phyloP scores from a whole-genome alignment of 1,139 yeast genomes.

The Blastobotrys indianensis region DNA sequence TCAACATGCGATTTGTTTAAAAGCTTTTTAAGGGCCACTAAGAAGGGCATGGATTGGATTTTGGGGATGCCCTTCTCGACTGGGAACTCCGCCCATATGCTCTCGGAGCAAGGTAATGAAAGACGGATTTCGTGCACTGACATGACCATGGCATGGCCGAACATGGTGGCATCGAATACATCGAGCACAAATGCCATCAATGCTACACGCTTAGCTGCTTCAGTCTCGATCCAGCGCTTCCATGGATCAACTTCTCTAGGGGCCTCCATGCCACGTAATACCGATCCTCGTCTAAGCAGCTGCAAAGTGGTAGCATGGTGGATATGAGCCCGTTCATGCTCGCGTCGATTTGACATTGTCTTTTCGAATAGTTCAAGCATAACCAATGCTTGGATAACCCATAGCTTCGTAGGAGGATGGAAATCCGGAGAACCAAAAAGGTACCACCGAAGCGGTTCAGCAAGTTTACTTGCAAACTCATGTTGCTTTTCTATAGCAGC shows the following conservation, averaged over 20 bases:
- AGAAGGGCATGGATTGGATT: conserved; percentile 36
- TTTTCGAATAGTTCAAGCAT: conserved; percentile 65
- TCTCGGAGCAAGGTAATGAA: conserved; percentile 74
- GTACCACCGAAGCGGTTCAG: conserved; percentile 56
- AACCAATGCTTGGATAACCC: conserved; percentile 62
- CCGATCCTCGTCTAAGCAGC: conserved; percentile 63
- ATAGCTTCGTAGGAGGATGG: conserved; percentile 49
- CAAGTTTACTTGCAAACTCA: conserved; percentile 44
- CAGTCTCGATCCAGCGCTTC: conserved; percentile 69
- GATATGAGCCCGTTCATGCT: conserved; percentile 61
- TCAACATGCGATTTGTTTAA: conserved; percentile 48
- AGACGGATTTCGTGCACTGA: conserved; percentile 67
- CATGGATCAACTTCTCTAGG: conserved; percentile 32
- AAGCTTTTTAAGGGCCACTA: conserved; percentile 50
- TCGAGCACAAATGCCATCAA: conserved; percentile 77
- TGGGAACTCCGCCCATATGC: conserved; percentile 56
- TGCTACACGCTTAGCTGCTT: conserved; percentile 71
- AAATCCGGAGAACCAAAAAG: conserved; percentile 57
- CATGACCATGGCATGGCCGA: conserved; percentile 66
- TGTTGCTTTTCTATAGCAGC: conserved; percentile 38
- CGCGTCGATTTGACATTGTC: conserved; percentile 43
- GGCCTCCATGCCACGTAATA: conserved; percentile 36
- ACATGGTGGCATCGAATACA: conserved; percentile 70
- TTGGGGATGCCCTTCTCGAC: conserved; percentile 25
- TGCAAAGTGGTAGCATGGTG: conserved; percentile 78